phyloP scores from a whole-genome alignment of 371 early-diverging fungal genomes.

The Choanephora cucurbitarum region DNA sequence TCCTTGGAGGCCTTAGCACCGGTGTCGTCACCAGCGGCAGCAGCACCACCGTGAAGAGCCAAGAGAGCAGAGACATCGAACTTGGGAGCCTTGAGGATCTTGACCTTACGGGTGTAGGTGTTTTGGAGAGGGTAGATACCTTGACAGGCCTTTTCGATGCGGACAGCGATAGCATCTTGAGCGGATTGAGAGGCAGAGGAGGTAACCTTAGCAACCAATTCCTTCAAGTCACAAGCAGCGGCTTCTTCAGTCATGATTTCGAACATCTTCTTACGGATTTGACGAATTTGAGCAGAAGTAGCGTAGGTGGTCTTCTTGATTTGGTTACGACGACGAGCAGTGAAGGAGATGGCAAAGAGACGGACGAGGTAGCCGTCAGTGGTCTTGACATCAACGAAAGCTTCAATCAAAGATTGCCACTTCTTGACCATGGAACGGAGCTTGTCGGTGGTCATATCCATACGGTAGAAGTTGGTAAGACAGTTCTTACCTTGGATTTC shows the following conservation, averaged over 20 bases:
- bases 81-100: conserved; percentile 98
- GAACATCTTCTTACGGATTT: conserved; percentile 99
- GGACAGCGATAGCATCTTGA: conserved; percentile 81
- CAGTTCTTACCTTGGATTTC: conserved; percentile 98
- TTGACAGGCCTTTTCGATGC: conserved; percentile 95
- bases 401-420: conserved; percentile 99
- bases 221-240: conserved; percentile 85
- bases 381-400: conserved; percentile 97
- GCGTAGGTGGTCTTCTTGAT: conserved; percentile 98
- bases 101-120: conserved; percentile 97
- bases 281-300: conserved; percentile 90
- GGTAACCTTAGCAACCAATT: conserved; percentile 92
- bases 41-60: conserved; percentile 89
- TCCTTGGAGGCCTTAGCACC: conserved; percentile 64
- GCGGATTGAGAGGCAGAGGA: conserved; percentile 44
- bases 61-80: conserved; percentile 91
- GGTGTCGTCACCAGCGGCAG: conserved; percentile 78
- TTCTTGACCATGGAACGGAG: conserved; percentile 98
- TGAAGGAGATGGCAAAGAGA: conserved; percentile 96
- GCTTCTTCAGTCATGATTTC: conserved; percentile 93
- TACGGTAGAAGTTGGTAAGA: conserved; percentile 99
- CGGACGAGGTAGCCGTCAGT: conserved; percentile 98
- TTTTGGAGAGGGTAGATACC: conserved; percentile 98
- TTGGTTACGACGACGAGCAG: conserved; percentile 91
- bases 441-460: conserved; percentile 99